These are phyloP conservation scores for Tulasnella sp. DNA, from an alignment of 768 basidiomycete genomes.

Conservation along the genomic window DNA sequence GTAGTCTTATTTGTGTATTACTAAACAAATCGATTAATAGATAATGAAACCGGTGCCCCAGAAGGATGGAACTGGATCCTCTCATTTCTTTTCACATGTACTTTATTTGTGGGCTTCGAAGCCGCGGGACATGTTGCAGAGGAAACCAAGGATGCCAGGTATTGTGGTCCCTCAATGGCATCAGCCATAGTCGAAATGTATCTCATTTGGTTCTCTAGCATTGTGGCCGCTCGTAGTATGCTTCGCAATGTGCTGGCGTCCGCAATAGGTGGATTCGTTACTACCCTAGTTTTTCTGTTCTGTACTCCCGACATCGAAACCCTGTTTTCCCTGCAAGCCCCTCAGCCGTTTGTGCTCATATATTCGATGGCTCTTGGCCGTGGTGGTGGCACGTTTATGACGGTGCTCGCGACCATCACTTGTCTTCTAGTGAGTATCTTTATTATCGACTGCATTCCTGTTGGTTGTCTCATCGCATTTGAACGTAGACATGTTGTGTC, in stretches of 20 bases:
- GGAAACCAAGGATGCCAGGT: conserved; percentile 25
- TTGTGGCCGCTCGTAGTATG: conserved; percentile 26
- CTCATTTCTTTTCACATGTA: conserved; percentile 23
- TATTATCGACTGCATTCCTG: background rate
- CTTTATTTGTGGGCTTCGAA: conserved; percentile 26
- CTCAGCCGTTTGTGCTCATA: conserved; percentile 27
- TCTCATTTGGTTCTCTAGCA: conserved; percentile 16
- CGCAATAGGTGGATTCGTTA: conserved; percentile 21
- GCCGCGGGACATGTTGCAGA: conserved; percentile 26
- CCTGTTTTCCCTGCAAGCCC: conserved; percentile 22
- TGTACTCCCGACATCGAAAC: conserved; percentile 21
- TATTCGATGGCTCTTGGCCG: conserved; percentile 24
- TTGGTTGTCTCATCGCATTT: background rate
- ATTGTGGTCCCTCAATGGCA: background rate
- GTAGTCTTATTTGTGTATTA: no score
- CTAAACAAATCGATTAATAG: background rate
- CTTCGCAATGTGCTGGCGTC: conserved; percentile 23
- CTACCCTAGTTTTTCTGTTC: conserved; percentile 20
- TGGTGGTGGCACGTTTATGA: conserved; percentile 26
- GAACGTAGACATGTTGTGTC: conserved; percentile 21
- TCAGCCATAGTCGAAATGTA: background rate
- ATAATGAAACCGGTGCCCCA: conserved; percentile 25
- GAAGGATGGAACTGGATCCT: conserved; percentile 26
- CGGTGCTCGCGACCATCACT: conserved; percentile 23
- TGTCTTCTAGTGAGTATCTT: conserved; percentile 20